Evolutionary conservation across 2,329 filamentous ascomycete genomes (phyloP), one percentile per base, ranked within the genome.

Genomic region (Didymellaceae sp.): DNA sequence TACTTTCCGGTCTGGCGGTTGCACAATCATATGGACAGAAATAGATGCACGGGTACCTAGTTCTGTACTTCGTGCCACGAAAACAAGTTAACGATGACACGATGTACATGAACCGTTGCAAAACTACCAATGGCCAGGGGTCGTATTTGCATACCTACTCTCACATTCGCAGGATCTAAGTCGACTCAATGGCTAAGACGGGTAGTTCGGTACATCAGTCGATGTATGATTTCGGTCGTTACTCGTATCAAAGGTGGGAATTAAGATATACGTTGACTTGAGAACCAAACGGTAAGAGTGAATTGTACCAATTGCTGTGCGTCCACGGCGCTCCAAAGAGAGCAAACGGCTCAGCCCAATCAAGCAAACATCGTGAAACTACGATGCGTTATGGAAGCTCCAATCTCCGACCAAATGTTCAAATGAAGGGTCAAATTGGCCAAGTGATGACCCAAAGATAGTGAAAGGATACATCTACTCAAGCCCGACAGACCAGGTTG

Each of bases 401-500:
- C 25, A 56, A 57, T 53, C 54, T 46, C 22, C 59, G 45, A 44
- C 38, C 42, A 45, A 50, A 44, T 48, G 43, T n/a, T n/a, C 43
- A 40, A 31, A 28, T 22, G 26, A 34, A 58, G 44, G 58, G 49
- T 35, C 31, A 56, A 43, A 41, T 53, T 52, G 42, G 50, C 45
- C 35, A 57, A n/a, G 45, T 45, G 58, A 55, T 32, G 32, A 42
- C 53, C 55, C 39, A 41, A 50, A 41, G 31, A 35, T 37, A 31
- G 46, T 54, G 48, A 46, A 20, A 54, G 32, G 39, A 34, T 38
- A 53, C 56, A 56, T 50, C 25, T 48, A 18, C 44, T 44, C 45
- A 50, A 45, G 57, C 53, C 56, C 53, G 66, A 60, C 54, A 59
- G 44, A 55, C 55, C 30, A 59, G 42, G 54, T 54, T 55, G 62